These are phyloP conservation scores for Septoria petroselini DNA, from an alignment of 2,329 filamentous ascomycete species.

Conservation along the genomic window DNA sequence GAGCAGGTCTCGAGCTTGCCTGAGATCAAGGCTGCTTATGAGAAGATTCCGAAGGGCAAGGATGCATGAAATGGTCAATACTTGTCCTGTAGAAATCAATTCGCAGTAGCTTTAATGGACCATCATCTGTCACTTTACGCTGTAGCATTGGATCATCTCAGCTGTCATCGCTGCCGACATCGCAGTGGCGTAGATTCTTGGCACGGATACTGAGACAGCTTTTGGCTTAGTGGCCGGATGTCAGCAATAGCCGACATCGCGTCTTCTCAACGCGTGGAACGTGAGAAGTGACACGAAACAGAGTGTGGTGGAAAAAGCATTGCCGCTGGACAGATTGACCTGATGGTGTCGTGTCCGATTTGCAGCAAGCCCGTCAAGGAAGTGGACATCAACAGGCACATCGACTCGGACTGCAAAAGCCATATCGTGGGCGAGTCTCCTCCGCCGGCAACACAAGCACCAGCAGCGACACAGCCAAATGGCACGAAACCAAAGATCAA, in stretches of 20 bases:
- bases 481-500: slow-evolving; percentile 29
- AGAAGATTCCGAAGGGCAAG: slow-evolving; percentile 36
- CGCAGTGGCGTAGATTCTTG: too few relatives aligned
- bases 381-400: slow-evolving; percentile 79
- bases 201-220: too few relatives aligned
- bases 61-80: too few relatives aligned
- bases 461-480: slow-evolving; percentile 29
- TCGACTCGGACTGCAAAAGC: slow-evolving; percentile 76
- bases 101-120: too few relatives aligned
- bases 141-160: too few relatives aligned
- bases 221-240: too few relatives aligned
- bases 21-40: slow-evolving; percentile 44
- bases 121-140: too few relatives aligned
- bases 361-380: slow-evolving; percentile 49
- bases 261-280: too few relatives aligned
- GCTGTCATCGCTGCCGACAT: too few relatives aligned
- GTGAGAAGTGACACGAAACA: too few relatives aligned
- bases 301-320: background rate
- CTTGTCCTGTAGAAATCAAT: too few relatives aligned
- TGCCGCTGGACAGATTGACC: background rate
- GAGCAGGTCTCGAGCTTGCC: slow-evolving; percentile 37
- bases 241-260: too few relatives aligned
- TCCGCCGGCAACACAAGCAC: slow-evolving; percentile 38
- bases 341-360: slow-evolving; percentile 38
- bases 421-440: slow-evolving; percentile 59